These are phyloP conservation scores for Sarocladium oryzae DNA, from an alignment of 2,329 filamentous ascomycete species.

Conservation along the genomic window DNA sequence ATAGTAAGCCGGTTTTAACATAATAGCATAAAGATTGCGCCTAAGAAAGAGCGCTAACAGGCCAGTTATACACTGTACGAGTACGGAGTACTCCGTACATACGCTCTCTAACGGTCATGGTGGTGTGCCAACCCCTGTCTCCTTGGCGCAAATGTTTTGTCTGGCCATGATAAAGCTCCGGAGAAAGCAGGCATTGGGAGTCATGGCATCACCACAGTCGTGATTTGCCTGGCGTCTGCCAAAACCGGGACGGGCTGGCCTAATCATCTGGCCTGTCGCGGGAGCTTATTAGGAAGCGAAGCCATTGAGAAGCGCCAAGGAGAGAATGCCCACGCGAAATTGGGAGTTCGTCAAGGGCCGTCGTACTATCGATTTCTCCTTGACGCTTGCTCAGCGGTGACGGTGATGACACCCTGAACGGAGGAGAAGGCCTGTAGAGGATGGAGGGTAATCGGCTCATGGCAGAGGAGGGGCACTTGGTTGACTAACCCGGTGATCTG, in stretches of 20 bases:
- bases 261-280: neutral
- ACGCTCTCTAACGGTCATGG: too few species aligned
- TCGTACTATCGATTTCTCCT: neutral
- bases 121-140: neutral
- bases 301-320: neutral
- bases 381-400: neutral
- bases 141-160: neutral
- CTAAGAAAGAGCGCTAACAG: too few species aligned
- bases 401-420: constrained; percentile 1
- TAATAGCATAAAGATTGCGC: too few species aligned
- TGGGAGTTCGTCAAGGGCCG: neutral
- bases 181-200: neutral
- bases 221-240: neutral
- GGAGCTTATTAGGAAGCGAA: neutral
- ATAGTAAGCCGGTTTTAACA: too few species aligned
- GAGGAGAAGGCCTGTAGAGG: neutral
- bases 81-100: too few species aligned
- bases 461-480: neutral
- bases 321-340: constrained; percentile 2
- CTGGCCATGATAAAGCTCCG: neutral
- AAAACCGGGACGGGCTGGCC: neutral
- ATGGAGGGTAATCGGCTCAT: neutral
- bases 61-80: too few species aligned
- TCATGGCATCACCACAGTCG: neutral
- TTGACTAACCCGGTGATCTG: too few species aligned